Base-by-base conservation (phyloP, 768 basidiomycete genomes). In the Hemileccinum rubropunctum region DNA sequence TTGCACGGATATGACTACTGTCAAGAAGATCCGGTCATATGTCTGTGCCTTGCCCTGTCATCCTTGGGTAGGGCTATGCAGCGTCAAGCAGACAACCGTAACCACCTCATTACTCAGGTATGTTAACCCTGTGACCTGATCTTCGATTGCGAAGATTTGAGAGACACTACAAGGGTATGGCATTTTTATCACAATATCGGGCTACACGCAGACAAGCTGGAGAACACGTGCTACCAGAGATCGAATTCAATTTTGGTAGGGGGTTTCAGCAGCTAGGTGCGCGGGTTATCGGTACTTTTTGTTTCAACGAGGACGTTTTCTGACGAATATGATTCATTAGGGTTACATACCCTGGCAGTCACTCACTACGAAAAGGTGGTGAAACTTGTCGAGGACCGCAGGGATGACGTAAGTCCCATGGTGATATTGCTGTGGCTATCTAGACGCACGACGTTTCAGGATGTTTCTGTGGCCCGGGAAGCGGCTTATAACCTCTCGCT, bases 21-120 rank as follows among this genome's bases (percentile, higher is more conserved):
- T 52, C 86, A 82, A 0, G 75, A 90, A 13, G 90, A 98, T 66
- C 91, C 95, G 0, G 74, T 95, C 70, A 76, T 97, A 20, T 94
- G 88, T 61, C 73, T 98, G 5, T 82, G 79, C 38, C 75, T 98
- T 9, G 90, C 86, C 1, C 82, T 94, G 40, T 84, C 91, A 0
- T 97, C 91, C 18, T 73, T 97, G 40, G 92, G 93, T 11, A 79
- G 95, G 33, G 88, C 93, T 0, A 91, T 92, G 86, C 91, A 95
- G 56, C 79, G 95, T 17, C 95, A 98, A 65, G 23, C 87, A 13
- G 95, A 98, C 69, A 98, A 99, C 64, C 73, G 94, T 35, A 89
- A 97, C 61, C 90, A 95, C 65, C 23, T 23, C 23, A 23, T 23
- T 6, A 77, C 85, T 4, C 91, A 94, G 68, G 82, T 82, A 40